Conservation (phyloP, 306 rosid species). For the Fragaria vesca region DNA sequence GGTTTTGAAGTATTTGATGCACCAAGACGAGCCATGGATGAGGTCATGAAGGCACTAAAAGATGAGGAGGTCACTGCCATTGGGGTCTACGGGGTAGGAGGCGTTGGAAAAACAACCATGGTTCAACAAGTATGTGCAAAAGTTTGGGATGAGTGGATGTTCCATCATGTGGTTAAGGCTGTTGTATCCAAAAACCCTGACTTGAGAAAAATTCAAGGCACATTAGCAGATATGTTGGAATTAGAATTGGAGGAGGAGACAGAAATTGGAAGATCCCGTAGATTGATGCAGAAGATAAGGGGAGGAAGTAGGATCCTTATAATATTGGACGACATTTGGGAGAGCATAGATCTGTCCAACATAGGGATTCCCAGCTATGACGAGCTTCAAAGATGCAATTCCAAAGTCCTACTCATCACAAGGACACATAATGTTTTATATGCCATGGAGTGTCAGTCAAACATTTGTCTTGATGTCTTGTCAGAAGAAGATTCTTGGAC, state of each 20-base stretch:
- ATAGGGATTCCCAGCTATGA: constrained; percentile 13
- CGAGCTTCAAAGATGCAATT: not conserved
- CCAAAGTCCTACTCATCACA: constrained; percentile 22
- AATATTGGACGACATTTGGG: constrained; percentile 28
- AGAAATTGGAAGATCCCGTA: not conserved
- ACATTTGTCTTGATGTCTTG: too few species aligned
- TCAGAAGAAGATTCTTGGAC: constrained; percentile 9
- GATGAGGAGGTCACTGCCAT: not conserved
- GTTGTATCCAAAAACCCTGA: not conserved
- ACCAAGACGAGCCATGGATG: not conserved
- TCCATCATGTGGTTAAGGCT: not conserved
- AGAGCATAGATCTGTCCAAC: not conserved
- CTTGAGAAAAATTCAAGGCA: not conserved
- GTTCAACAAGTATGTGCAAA: not conserved
- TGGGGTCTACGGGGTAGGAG: not conserved
- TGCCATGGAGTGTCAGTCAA: not conserved
- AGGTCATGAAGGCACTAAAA: not conserved
- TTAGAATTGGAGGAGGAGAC: not conserved
- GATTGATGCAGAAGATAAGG: not conserved
- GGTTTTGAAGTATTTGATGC: too few species aligned
- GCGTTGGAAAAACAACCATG: not conserved
- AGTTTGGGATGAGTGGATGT: not conserved
- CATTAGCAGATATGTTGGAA: not conserved
- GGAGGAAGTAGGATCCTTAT: not conserved
- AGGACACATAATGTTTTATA: not conserved